Evolutionary conservation across 2,329 filamentous ascomycete genomes (phyloP), one percentile per base, ranked within the genome.

Genomic region (Colletotrichum australisinense): DNA sequence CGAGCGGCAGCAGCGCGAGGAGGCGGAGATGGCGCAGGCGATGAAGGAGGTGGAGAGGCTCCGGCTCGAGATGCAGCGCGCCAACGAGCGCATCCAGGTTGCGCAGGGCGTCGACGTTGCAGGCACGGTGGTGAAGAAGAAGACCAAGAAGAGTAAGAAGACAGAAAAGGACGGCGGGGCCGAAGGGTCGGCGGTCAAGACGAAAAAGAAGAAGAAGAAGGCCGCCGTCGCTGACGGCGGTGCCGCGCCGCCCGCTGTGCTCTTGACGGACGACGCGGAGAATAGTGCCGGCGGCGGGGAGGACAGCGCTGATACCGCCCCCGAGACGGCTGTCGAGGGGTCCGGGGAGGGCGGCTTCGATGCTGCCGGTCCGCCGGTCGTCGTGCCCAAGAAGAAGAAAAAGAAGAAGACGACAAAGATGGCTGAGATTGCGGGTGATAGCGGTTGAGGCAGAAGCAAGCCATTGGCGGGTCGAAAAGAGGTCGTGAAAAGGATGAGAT

Each of bases 11-110:
- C 89, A 93, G 79, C 90, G 89, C 19, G 95, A 97, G 79, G 95
- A 98, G 73, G 91, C 90, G 1, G 95, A 98, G 83, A 97, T 98
- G 94, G 91, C 91, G 57, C 91, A 91, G 78, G 97, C 96, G 9
- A 91, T 98, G 87, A 92, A 93, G 81, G 94, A 98, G 81, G 94
- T 99, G 3, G 96, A 98, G 84, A 88, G 92, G 64, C 85, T 97
- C 72, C 88, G 97, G 65, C 86, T 98, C 69, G 94, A 98, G 83
- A 98, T 98, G 95, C 94, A 95, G 83, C 86, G 93, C 69, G 92
- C 92, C 49, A 94, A 93, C 78, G 94, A 95, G 83, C 86, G 93
- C 68, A 92, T 95, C 49, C 89, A 93, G 76, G 89, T 92, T 24
- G 91, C 92, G 26, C 89, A 92, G 77, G 92, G 92, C n/a, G 90